A percentile compares a stretch with the other conserved stretches of the same genome.
These are phyloP conservation scores for Colletotrichum sp. DNA, from an alignment of 2,329 filamentous ascomycete species.

Conservation along the genomic window DNA sequence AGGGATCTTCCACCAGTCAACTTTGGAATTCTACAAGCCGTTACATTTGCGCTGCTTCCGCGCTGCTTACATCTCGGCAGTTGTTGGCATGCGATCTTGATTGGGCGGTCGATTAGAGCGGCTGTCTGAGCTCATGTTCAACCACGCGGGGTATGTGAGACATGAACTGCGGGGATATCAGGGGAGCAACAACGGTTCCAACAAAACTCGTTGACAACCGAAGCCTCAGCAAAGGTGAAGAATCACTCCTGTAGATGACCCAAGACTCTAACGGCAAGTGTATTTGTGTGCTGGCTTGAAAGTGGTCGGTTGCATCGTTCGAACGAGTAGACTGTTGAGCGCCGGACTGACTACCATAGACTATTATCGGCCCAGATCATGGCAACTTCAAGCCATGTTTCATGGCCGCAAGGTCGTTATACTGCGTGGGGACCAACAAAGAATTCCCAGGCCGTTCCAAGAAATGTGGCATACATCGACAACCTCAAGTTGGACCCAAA, in stretches of 20 bases:
- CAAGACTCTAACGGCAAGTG: neutral
- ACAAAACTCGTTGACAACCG: accelerated
- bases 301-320: neutral
- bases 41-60: neutral
- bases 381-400: neutral
- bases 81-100: neutral
- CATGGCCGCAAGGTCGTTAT: neutral
- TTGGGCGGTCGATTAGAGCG: neutral
- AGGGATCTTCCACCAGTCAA: neutral
- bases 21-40: accelerated
- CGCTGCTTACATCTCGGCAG: neutral
- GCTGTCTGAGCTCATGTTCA: neutral
- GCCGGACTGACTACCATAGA: accelerated
- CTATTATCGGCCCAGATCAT: neutral
- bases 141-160: neutral
- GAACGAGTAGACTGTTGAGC: neutral
- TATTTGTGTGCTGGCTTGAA: neutral
- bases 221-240: too few relatives aligned
- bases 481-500: neutral
- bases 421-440: neutral
- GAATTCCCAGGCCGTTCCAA: neutral
- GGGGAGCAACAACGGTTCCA: neutral
- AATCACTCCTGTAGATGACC: accelerated
- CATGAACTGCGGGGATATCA: neutral
- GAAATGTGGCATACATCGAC: neutral